These are phyloP conservation scores for Aspergillus sp. DNA, from an alignment of 2,329 filamentous ascomycete species.

Conservation along the genomic window DNA sequence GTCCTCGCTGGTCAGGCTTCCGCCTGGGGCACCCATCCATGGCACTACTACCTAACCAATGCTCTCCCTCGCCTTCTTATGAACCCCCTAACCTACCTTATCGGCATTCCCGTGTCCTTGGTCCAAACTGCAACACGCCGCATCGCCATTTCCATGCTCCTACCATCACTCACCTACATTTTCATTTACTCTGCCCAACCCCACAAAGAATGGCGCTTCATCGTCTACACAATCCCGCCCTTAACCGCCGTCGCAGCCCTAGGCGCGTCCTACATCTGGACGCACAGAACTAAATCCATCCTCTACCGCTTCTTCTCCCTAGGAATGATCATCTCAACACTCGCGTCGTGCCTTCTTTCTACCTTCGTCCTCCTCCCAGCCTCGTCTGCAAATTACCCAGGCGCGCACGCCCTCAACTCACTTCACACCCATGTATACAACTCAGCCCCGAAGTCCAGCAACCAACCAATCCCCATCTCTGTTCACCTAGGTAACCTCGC, in stretches of 20 bases:
- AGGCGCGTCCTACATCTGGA: conserved; percentile 69
- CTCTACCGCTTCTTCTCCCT: conserved; percentile 57
- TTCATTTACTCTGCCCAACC: conserved; percentile 82
- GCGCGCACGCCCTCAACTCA: conserved; percentile 69
- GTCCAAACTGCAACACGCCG: conserved; percentile 54
- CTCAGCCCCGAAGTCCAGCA: neutral
- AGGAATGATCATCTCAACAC: conserved; percentile 58
- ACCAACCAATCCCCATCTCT: conserved; percentile 27
- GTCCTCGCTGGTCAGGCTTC: conserved; percentile 78
- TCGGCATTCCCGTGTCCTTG: conserved; percentile 53
- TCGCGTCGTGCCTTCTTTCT: conserved; percentile 61
- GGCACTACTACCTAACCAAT: conserved; percentile 81
- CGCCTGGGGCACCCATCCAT: conserved; percentile 83
- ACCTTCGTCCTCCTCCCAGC: conserved; percentile 71
- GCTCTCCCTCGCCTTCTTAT: conserved; percentile 79
- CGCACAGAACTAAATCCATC: conserved; percentile 61
- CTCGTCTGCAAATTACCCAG: conserved; percentile 90
- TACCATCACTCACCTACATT: conserved; percentile 72
- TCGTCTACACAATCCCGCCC: conserved; percentile 81
- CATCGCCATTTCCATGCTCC: conserved; percentile 53
- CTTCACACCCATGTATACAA: conserved; percentile 36
- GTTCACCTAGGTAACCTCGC: conserved; percentile 62
- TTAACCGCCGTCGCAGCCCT: conserved; percentile 76
- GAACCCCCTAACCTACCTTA: conserved; percentile 66
- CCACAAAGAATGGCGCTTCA: conserved; percentile 95